Percentiles rank a stretch among this genome's conserved stretches.
Conservation (phyloP, 176 grass and related monocot species). For the Carex myosuroides region DNA sequence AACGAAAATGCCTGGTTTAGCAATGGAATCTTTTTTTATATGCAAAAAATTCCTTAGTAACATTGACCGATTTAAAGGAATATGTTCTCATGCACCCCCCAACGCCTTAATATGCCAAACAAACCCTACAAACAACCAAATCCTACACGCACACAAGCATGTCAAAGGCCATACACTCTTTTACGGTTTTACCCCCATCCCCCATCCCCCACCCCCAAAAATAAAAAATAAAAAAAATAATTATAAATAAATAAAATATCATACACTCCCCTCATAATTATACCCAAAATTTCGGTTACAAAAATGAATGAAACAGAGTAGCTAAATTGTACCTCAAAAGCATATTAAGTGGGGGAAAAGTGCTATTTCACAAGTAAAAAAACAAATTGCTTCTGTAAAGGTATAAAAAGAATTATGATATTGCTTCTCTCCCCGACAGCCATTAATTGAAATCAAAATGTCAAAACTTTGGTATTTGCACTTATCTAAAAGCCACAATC, state of each 20-base stretch:
- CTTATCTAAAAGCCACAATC: background rate
- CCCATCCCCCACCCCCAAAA: background rate
- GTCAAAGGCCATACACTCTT: background rate
- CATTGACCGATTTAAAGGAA: background rate
- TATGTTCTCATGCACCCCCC: background rate
- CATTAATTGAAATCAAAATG: background rate
- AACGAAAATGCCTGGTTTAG: background rate
- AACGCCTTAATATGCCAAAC: background rate
- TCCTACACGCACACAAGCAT: background rate
- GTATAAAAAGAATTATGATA: background rate
- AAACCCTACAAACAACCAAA: background rate
- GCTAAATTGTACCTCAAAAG: background rate
- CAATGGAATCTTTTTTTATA: background rate
- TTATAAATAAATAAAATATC: background rate
- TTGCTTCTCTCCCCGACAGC: background rate
- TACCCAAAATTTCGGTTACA: background rate
- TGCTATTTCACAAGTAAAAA: background rate
- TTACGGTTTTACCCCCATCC: too few relatives aligned
- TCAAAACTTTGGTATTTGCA: slow-evolving; percentile 1
- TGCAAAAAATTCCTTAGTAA: background rate
- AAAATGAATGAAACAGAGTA: background rate
- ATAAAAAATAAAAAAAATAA: too few relatives aligned
- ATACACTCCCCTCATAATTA: background rate
- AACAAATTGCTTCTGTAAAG: background rate
- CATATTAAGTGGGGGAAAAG: background rate